Evolutionary conservation across 768 basidiomycete species (phyloP), one percentile per base, ranked within the genome.

Genomic region (Coprinellus aureogranulatus): DNA sequence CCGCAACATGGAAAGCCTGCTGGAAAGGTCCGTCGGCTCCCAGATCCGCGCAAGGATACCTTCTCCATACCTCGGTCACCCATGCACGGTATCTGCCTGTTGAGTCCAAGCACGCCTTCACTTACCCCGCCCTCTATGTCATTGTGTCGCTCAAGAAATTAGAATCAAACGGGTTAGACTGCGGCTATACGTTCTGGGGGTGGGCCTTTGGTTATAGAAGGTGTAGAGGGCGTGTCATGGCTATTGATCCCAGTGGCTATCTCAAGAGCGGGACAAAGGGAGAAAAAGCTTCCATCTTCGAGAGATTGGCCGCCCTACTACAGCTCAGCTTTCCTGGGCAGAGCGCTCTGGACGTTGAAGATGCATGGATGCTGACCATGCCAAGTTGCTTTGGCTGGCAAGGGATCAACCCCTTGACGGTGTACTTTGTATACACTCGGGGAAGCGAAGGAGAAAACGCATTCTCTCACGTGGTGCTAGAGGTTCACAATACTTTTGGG

Each of bases 401-500:
- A 64, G 89, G 86, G 0, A 86, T 89, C 53, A 89, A 89, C 58
- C 89, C 89, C 0, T 69, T 89, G 42, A 84, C 84, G 1, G 82
- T 87, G 25, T 89, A 88, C 68, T 88, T 83, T 60, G 80, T 83
- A 64, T 89, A 89, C 64, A 39, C 55, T 2, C 18, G 26, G 5
- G 45, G 5, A 55, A 23, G 23, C 5, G 42, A 25, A 9, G 18
- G 31, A 39, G 8, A 48, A 27, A 28, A 27, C 1, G 8, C 11
- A 22, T 52, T 57, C 12, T 51, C 20, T 4, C 42, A 26, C 23
- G 56, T 52, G 39, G 49, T 53, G 10, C 30, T 54, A 10, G 52
- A 86, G 84, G 79, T 86, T 8, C 88, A 89, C 64, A 90, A 89
- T 64, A 89, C 87, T 0, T 90, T 90, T 64, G 86, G 84, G 4